Base-by-base conservation (phyloP, 805 yeast genomes). In the Hanseniaspora thailandica region DNA sequence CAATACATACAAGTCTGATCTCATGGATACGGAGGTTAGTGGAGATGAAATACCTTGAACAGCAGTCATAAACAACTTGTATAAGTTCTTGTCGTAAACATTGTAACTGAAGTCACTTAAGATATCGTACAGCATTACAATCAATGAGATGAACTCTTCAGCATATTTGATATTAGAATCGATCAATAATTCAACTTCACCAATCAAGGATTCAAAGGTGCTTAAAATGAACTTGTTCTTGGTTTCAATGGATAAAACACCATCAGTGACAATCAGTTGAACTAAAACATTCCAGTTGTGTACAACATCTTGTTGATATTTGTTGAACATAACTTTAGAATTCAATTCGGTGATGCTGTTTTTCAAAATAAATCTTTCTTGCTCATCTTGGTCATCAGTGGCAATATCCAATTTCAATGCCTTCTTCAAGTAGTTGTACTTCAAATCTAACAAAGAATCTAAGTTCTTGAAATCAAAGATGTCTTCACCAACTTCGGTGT, bases 271-370 rank as follows among this genome's bases (percentile, higher is more conserved):
- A 44, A 86, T 67, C 3, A 87, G 78, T 57, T 87, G 86, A 23
- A 86, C 80, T 47, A 89, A 66, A 58, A 81, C 82, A 22, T 82
- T 81, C 97, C 97, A 90, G 0, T 94, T 77, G 61, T 82, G 86
- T 28, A 90, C 68, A 55, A 82, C 78, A 13, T 74, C 68, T 45
- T 83, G 68, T 56, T 84, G 93, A 8, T 72, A 69, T 1, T 71
- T 64, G 56, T 73, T 73, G 58, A 79, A 74, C 38, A 72, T 71
- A 43, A 71, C 70, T 40, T 69, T 70, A n/a, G 77, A 67, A 13
- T 77, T 60, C 23, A 72, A 70, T 58, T 76, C 76, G 0, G 71
- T 68, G 30, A 81, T 60, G 51, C 73, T 72, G 5, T 59, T 51
- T 49, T 41, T 70, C 40, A 64, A 69, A 55, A 30, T 57, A 9